These are phyloP conservation scores for Aegilops tauschii DNA, from an alignment of 176 grass and related monocot species.

Conservation along the genomic window DNA sequence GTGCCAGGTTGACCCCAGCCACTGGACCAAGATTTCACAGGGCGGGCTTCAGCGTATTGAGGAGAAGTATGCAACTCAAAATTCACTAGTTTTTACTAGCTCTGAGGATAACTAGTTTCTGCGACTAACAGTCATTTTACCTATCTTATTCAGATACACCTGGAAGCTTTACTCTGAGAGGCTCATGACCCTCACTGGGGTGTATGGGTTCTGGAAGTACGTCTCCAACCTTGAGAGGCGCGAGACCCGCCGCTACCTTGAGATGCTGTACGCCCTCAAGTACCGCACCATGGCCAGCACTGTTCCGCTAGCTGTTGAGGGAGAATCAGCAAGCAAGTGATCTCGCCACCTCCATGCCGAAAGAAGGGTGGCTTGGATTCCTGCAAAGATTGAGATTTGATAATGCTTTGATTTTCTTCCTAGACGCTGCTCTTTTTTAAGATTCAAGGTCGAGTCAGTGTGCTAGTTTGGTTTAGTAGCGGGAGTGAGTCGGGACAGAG, in stretches of 20 bases:
- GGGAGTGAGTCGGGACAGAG: conserved; percentile 25
- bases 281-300: conserved; percentile 90
- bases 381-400: conserved; percentile 33
- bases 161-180: conserved; percentile 99
- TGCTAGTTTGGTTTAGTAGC: conserved; percentile 24
- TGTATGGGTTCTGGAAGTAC: conserved; percentile 99
- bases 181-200: conserved; percentile 93
- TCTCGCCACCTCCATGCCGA: background rate
- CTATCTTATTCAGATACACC: conserved; percentile 59
- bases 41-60: conserved; percentile 87
- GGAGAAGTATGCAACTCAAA: conserved; percentile 71
- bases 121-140: background rate
- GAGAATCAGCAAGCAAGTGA: conserved; percentile 53
- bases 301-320: conserved; percentile 81
- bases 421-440: conserved; percentile 16
- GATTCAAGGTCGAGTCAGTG: conserved; percentile 26
- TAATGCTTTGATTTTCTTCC: conserved; percentile 35
- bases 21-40: conserved; percentile 80
- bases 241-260: conserved; percentile 91
- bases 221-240: conserved; percentile 97
- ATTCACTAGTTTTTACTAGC: background rate
- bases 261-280: conserved; percentile 99
- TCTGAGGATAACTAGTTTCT: background rate
- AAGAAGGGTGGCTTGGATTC: conserved; percentile 26
- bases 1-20: conserved; percentile 52